Conservation (phyloP, 371 early-diverging fungal species). For the Dinochytrium kinnereticum region DNA sequence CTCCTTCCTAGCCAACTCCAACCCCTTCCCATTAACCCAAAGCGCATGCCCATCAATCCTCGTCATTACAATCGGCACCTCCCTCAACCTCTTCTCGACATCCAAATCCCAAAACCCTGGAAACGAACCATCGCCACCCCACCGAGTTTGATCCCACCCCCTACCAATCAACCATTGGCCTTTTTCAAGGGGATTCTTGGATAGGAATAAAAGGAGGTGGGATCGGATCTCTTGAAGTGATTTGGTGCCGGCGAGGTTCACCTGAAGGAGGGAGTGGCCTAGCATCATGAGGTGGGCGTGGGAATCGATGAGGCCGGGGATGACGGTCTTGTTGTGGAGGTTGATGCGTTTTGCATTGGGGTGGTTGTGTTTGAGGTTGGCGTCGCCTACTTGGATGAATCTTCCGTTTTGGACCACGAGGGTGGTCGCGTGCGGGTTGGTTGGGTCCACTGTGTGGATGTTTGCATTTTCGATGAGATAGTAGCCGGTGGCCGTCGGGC, state of each 20-base stretch:
- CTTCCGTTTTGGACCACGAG: constrained; percentile 34
- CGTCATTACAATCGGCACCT: constrained; percentile 35
- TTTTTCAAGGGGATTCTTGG: constrained; percentile 33
- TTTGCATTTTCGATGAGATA: constrained; percentile 34
- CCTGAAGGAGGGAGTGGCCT: constrained; percentile 31
- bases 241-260: constrained; percentile 28
- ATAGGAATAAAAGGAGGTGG: constrained; percentile 25
- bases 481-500: constrained; percentile 10
- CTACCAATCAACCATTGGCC: constrained; percentile 39
- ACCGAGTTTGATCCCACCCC: constrained; percentile 49
- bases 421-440: constrained; percentile 13
- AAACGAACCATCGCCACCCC: constrained; percentile 25
- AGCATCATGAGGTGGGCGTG: constrained; percentile 43
- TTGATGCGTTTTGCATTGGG: constrained; percentile 25
- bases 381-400: constrained; percentile 31
- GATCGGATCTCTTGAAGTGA: constrained; percentile 25
- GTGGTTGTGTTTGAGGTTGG: background rate
- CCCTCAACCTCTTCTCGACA: constrained; percentile 21
- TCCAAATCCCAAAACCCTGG: constrained; percentile 36
- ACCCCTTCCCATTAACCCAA: constrained; percentile 42
- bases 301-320: constrained; percentile 48
- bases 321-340: constrained; percentile 24
- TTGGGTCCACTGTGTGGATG: constrained; percentile 32
- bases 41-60: constrained; percentile 45
- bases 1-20: constrained; percentile 14